Base-by-base conservation (phyloP, 2,329 filamentous ascomycete genomes). In the Talaromyces funiculosus region DNA sequence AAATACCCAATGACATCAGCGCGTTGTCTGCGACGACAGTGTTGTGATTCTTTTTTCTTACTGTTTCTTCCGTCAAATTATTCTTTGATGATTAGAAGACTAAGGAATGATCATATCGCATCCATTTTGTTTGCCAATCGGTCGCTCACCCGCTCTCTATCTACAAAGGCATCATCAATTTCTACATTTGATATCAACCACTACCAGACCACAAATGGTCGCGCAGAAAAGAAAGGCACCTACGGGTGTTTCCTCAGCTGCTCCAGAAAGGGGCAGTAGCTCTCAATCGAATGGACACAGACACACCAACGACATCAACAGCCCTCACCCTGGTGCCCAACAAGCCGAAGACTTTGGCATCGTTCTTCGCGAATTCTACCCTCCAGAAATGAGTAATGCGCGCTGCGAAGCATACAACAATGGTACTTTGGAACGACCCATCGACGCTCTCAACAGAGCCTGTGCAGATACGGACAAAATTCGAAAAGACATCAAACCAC, bases 361-460 rank as follows among this genome's bases (percentile, higher is more conserved):
- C 54, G 84, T 90, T 0, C 78, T 88, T 37, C 85, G 87, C 42
- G 82, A 89, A 53, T 96, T 87, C 76, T 97, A 96, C 67, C 91
- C 91, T 0, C 83, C 84, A 0, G 91, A 96, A 71, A 95, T 97
- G 87, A 89, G 82, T 76, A 94, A 91, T 67, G 84, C 83, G 54
- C 86, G 92, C 40, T 92, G 89, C 57, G 78, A 80, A 4, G 86
- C 88, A 56, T 97, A 96, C 75, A 88, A 83, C 58, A 75, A 82
- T n/a, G 82, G 87, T 57, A 81, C 84, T 53, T 77, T 95, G 3
- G 82, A 86, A 3, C 85, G 89, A 0, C 92, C 92, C 0, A 88
- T 95, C 20, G 85, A 92, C 66, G 73, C 83, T 0, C 80, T 96
- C 2, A 72, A 85, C 5, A 72, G 77, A 0, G 85, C 86, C 0